Evolutionary conservation across 2,329 filamentous ascomycete genomes (phyloP), one percentile per base, ranked within the genome.

Genomic region (Alternaria hordeiaustralica): DNA sequence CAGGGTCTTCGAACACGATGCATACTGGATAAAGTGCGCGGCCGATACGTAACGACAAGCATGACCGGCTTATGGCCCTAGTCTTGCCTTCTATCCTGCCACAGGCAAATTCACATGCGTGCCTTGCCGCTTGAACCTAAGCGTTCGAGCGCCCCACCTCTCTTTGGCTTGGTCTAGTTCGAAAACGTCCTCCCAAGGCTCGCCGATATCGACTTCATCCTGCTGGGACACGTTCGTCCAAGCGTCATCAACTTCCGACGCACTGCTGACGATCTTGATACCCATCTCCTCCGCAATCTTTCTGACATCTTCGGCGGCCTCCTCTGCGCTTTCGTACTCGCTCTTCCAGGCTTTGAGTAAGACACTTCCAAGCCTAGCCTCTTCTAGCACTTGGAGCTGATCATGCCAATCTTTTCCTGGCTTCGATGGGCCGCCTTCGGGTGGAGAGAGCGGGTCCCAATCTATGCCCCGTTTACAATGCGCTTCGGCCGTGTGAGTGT

Each of bases 341-440:
- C 15, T 15, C 18, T 65, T 66, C 57, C 56, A 66, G 15, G 63
- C 58, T 12, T 66, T 58, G 12, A 58, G 50, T 15, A 63, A 18
- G 2, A 67, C 30, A 20, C 13, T 58, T 6, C 63, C 59, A 10
- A 66, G 50, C 23, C 65, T 53, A 33, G 46, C 63, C 13, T 66
- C 60, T 5, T 66, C 59, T 25, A 67, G 12, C 21, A 58, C 49
- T 51, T 64, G 53, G 1, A 47, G 53, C 21, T 28, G 13, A 23
- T 58, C 41, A 20, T 25, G 43, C 18, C 55, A 21, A 18, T 54
- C 33, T 25, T 8, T 13, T 15, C 33, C 46, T 46, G 41, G 8
- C 15, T 46, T 36, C 1, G 47, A 7, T 7, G 15, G 15, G 45
- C 47, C n/a, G 30, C 47, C 55, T 5, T 44, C 47, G n/a, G 26